Evolutionary conservation across 164 flowering plant species (phyloP).

Genomic region (Dillenia turbinata): DNA sequence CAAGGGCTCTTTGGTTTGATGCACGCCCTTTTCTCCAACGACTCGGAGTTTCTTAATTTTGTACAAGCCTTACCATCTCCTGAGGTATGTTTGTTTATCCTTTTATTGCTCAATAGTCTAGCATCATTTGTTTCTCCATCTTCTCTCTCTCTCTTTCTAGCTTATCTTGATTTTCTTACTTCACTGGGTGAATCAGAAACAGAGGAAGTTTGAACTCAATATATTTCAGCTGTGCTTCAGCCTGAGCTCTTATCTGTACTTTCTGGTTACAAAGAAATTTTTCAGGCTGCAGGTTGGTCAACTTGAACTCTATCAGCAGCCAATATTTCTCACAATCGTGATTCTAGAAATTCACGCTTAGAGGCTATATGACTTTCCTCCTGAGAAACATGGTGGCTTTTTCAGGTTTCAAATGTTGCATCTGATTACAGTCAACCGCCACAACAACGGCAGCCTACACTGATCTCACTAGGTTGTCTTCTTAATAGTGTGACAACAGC

Average conservation of each 20-base stretch:
- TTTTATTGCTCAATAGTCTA: too few relatives aligned
- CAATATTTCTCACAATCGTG: background rate
- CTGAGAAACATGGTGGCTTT: slow-evolving; percentile 5
- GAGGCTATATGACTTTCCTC: background rate
- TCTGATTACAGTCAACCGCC: slow-evolving; percentile 29
- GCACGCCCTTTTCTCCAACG: slow-evolving; percentile 52
- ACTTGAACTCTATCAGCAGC: background rate
- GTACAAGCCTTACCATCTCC: slow-evolving; percentile 23
- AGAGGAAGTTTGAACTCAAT: slow-evolving; percentile 43
- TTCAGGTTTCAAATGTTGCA: slow-evolving; percentile 56
- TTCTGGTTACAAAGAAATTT: slow-evolving; percentile 72
- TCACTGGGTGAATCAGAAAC: slow-evolving; percentile 31
- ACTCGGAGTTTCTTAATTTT: slow-evolving; percentile 27
- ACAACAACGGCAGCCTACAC: slow-evolving; percentile 55
- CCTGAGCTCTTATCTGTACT: slow-evolving; percentile 77
- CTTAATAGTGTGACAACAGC: slow-evolving; percentile 49
- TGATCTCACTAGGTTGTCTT: slow-evolving; percentile 47
- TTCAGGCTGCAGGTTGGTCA: slow-evolving; percentile 66
- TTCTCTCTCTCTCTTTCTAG: too few relatives aligned
- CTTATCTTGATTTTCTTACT: background rate
- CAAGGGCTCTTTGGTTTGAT: slow-evolving; percentile 90
- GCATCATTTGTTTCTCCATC: too few relatives aligned
- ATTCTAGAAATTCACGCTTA: background rate
- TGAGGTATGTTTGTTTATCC: slow-evolving; percentile 28
- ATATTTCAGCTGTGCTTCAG: slow-evolving; percentile 63